Conservation (phyloP, 2,329 filamentous ascomycete species). For the Cladosporium colombiae region DNA sequence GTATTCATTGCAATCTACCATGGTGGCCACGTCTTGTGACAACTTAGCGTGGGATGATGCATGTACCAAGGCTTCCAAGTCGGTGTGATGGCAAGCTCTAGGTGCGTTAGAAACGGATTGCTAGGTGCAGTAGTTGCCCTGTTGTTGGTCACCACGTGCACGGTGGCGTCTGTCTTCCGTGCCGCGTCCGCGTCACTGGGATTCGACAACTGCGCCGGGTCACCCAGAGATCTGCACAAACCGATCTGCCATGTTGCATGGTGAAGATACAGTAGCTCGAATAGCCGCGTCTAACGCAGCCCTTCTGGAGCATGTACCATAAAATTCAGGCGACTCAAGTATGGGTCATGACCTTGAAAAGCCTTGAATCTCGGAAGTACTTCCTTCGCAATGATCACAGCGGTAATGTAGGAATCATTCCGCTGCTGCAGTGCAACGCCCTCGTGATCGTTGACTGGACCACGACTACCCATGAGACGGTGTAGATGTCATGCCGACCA, state of each 20-base stretch:
- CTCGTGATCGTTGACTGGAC: not conserved
- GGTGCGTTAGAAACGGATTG: not conserved
- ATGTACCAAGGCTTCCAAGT: not conserved
- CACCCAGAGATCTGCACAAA: not conserved
- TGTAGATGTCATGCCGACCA: not conserved
- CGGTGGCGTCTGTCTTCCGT: constrained; percentile 9
- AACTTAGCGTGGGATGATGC: not conserved
- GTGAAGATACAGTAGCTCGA: not conserved
- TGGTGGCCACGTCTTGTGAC: not conserved
- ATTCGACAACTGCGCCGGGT: not conserved
- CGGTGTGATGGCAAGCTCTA: not conserved
- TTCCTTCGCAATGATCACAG: not conserved
- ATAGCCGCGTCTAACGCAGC: not conserved
- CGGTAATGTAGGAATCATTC: not conserved
- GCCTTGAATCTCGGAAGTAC: not conserved
- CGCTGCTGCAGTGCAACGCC: not conserved
- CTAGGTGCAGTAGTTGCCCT: not conserved
- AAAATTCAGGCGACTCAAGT: not conserved
- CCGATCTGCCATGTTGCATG: not conserved
- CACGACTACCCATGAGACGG: not conserved
- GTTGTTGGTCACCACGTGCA: constrained; percentile 12
- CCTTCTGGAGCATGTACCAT: not conserved
- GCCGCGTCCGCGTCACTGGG: constrained; percentile 4
- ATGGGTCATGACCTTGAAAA: not conserved
- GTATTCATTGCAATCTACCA: not conserved